Percentiles rank a stretch among this genome's conserved stretches.
Conservation (phyloP, 1,284 basidiomycete species). For the Pseudozyma thailandica region DNA sequence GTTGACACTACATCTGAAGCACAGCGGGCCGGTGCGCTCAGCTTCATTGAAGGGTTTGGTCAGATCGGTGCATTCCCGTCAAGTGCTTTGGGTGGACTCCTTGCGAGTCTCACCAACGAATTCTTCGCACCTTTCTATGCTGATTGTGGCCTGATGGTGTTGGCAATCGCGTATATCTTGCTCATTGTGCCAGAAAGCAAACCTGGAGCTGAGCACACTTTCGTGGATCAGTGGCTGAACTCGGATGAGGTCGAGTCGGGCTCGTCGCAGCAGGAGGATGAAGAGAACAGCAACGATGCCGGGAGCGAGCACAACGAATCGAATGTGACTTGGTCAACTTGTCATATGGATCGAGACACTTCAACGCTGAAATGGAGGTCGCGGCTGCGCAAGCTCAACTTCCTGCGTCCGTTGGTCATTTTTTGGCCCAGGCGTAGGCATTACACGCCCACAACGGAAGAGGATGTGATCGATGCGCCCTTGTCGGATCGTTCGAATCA, state of each 20-base stretch:
- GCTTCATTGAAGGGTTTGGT: slow-evolving; percentile 63
- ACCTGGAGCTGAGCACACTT: slow-evolving; percentile 37
- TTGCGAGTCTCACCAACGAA: slow-evolving; percentile 54
- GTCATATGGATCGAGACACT: slow-evolving; percentile 31
- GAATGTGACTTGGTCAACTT: slow-evolving; percentile 34
- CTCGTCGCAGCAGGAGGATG: slow-evolving; percentile 13
- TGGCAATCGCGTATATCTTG: slow-evolving; percentile 51
- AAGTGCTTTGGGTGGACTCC: slow-evolving; percentile 54
- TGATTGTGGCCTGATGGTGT: slow-evolving; percentile 45
- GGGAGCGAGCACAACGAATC: slow-evolving; percentile 21
- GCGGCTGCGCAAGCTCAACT: slow-evolving; percentile 49
- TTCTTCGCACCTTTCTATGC: slow-evolving; percentile 64
- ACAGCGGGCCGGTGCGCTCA: slow-evolving; percentile 52
- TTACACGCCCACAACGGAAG: slow-evolving; percentile 25
- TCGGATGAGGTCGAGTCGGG: slow-evolving; percentile 30
- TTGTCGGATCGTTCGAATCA: neutral
- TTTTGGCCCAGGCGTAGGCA: slow-evolving; percentile 44
- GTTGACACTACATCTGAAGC: slow-evolving; percentile 61
- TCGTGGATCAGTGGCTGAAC: slow-evolving; percentile 53
- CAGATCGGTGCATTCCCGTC: slow-evolving; percentile 61
- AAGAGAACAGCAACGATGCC: neutral
- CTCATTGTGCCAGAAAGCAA: slow-evolving; percentile 60
- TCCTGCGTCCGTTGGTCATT: slow-evolving; percentile 53
- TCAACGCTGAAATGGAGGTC: slow-evolving; percentile 45
- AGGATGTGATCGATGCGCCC: slow-evolving; percentile 35